Evolutionary conservation across 192 early-diverging fungal species (phyloP).

Genomic region (Pilaira anomala): DNA sequence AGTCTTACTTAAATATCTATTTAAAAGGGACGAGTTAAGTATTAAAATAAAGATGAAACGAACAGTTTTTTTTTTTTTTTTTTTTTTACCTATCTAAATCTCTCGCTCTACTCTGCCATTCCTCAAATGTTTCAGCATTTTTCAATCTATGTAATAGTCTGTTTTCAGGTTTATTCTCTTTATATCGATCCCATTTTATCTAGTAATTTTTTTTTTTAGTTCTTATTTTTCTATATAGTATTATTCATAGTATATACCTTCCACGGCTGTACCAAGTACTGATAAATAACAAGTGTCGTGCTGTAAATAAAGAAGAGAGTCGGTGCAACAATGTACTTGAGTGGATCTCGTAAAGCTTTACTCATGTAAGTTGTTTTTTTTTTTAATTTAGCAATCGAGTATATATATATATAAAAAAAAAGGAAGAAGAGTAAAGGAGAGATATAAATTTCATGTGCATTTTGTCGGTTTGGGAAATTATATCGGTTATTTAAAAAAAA

Average conservation of each 20-base stretch:
- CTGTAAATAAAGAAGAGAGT: slow-evolving; percentile 9
- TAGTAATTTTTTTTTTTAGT: background rate
- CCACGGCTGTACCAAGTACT: slow-evolving; percentile 20
- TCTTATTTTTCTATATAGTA: background rate
- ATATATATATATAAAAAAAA: no score
- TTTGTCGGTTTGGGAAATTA: no score
- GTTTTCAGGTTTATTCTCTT: slow-evolving; percentile 41
- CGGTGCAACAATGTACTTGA: slow-evolving; percentile 18
- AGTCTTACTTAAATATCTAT: slow-evolving; percentile 16
- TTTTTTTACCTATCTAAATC: slow-evolving; percentile 45
- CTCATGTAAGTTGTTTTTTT: no score
- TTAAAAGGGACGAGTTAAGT: background rate
- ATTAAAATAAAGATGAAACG: no score
- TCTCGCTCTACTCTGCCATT: slow-evolving; percentile 50
- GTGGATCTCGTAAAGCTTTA: slow-evolving; percentile 12
- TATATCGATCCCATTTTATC: slow-evolving; percentile 19
- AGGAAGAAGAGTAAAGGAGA: background rate
- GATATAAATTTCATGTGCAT: no score
- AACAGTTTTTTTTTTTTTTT: no score
- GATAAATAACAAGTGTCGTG: background rate
- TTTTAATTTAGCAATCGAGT: background rate
- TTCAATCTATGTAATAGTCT: slow-evolving; percentile 40
- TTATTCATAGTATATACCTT: slow-evolving; percentile 14
- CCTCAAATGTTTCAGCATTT: slow-evolving; percentile 46
- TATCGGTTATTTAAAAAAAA: no score